These are phyloP conservation scores for Populus hybrid DNA, from an alignment of 441 rosid genomes.

Conservation along the genomic window DNA sequence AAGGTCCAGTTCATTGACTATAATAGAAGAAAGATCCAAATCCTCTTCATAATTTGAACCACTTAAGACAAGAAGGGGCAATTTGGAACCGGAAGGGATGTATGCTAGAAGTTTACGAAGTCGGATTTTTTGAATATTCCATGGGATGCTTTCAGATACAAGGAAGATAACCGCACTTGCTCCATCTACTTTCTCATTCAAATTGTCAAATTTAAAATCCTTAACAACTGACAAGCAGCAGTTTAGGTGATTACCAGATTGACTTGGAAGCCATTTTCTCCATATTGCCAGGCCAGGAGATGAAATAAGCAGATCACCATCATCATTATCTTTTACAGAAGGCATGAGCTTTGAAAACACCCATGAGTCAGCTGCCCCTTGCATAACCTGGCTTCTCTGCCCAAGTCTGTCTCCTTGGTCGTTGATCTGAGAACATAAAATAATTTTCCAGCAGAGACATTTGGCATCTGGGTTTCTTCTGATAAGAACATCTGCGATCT, in stretches of 20 bases:
- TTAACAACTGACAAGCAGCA: conserved; percentile 79
- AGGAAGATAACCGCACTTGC: conserved; percentile 78
- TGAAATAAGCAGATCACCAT: conserved; percentile 51
- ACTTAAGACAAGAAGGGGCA: conserved; percentile 78
- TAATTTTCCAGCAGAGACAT: conserved; percentile 85
- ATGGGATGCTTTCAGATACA: conserved; percentile 54
- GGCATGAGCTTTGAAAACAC: conserved; percentile 78
- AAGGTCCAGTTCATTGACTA: conserved; percentile 57
- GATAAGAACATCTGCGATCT: conserved; percentile 43
- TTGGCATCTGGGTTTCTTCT: conserved; percentile 58
- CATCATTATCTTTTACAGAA: conserved; percentile 29
- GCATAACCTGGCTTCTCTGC: conserved; percentile 29
- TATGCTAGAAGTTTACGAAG: conserved; percentile 58
- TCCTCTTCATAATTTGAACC: conserved; percentile 40
- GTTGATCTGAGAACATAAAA: conserved; percentile 50
- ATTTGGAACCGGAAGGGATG: conserved; percentile 59
- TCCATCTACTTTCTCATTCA: conserved; percentile 47
- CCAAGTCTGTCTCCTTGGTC: conserved; percentile 25
- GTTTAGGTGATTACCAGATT: conserved; percentile 36
- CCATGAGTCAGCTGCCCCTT: conserved; percentile 57
- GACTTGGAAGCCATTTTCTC: conserved; percentile 61
- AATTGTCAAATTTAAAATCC: conserved; percentile 37
- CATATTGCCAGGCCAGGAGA: conserved; percentile 73
- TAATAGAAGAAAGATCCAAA: conserved; percentile 40
- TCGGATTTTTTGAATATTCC: conserved; percentile 55